Conservation (phyloP, 331 rosid species). For the Telfairia occidentalis region DNA sequence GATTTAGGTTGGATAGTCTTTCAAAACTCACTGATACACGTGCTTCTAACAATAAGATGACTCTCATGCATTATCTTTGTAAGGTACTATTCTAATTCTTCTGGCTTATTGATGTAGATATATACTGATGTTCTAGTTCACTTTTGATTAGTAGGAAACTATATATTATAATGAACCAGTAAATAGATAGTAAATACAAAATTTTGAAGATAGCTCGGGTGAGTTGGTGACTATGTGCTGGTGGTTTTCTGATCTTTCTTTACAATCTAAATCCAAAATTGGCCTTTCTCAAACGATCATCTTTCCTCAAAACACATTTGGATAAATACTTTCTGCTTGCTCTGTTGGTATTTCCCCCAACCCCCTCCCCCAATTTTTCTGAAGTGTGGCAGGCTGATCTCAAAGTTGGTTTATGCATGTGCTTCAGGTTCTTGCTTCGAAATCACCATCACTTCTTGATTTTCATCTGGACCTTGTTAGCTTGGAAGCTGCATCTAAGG, state of each 20-base stretch:
- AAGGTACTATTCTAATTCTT: slow-evolving; percentile 43
- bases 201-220: too few relatives aligned
- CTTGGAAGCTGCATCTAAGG: slow-evolving; percentile 84
- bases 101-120: not conserved
- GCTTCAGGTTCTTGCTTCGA: slow-evolving; percentile 56
- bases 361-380: not conserved
- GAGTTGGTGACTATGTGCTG: too few relatives aligned
- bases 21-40: slow-evolving; percentile 92
- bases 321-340: too few relatives aligned
- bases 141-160: too few relatives aligned
- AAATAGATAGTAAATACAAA: too few relatives aligned
- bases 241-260: too few relatives aligned
- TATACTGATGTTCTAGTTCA: too few relatives aligned
- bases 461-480: slow-evolving; percentile 73
- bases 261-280: too few relatives aligned
- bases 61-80: slow-evolving; percentile 97
- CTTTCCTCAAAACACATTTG: too few relatives aligned
- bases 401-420: slow-evolving; percentile 20
- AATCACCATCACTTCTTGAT: slow-evolving; percentile 73
- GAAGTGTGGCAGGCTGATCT: slow-evolving; percentile 3
- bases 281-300: too few relatives aligned
- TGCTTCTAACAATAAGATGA: slow-evolving; percentile 84
- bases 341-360: not conserved
- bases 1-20: slow-evolving; percentile 95
- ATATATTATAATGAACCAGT: too few relatives aligned